Evolutionary conservation across 305 asterid genomes (phyloP), one percentile per base, ranked within the genome.

Genomic region (Fraxinus nigra): DNA sequence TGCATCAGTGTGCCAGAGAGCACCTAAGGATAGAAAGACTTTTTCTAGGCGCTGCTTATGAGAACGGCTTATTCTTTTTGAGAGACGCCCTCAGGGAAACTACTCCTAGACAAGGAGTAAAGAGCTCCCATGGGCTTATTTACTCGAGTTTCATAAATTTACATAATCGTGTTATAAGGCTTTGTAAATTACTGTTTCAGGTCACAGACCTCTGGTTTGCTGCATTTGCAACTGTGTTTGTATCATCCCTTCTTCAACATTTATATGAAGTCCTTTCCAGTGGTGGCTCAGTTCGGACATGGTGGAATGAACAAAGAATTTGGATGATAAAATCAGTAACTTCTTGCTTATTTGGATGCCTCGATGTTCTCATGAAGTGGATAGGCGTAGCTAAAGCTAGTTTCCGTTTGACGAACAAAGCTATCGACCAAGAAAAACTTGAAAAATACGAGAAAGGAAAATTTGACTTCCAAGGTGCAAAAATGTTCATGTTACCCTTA

Each of bases 391-490:
- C 91, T 0, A 90, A 89, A 65, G 90, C 94, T 1, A 92, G 83
- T 78, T 91, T 92, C 86, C 84, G 93, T 83, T 75, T 90, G 73
- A 91, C 95, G 0, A 93, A 92, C 83, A 91, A 93, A 83, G 94
- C 88, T 0, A 56, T 91, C 0, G 93, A 91, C 80, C 89, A 87
- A 85, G 92, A 88, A 46, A 92, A 89, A 86, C 84, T 89, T 22
- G 89, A 90, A 10, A 91, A 85, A 77, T 92, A 93, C 69, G 90
- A 89, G 84, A 89, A 89, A 73, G 97, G 93, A 1, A 84, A 87
- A 75, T 93, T 93, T 77, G 89, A 93, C 77, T 92, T 92, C 40
- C 90, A 85, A 65, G 97, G 96, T 3, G 97, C 97, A 5, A 85
- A 86, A 82, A 82, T 89, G 89, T 92, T 91, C 90, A 92, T 90